These are phyloP conservation scores for Cordyceps farinosa DNA, from an alignment of 2,329 filamentous ascomycete genomes.

Conservation along the genomic window DNA sequence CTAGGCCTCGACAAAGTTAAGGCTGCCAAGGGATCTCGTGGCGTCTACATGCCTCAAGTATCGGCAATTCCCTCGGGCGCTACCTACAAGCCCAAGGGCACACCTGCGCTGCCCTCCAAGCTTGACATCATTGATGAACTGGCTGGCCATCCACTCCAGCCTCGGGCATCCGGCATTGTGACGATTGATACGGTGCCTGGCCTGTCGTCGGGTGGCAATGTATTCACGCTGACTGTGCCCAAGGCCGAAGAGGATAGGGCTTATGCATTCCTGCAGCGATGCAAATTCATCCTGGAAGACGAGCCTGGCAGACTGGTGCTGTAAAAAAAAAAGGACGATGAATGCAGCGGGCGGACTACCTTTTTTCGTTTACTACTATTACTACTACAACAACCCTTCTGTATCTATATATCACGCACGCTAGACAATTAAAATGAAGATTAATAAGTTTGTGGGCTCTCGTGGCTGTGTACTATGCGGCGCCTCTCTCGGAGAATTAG, in stretches of 20 bases:
- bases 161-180: slow-evolving; percentile 26
- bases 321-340: slow-evolving; percentile 29
- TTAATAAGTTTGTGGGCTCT: neutral
- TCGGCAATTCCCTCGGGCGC: slow-evolving; percentile 50
- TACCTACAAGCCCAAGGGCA: slow-evolving; percentile 38
- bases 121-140: slow-evolving; percentile 83
- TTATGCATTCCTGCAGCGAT: slow-evolving; percentile 74
- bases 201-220: slow-evolving; percentile 59
- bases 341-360: slow-evolving; percentile 10
- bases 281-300: slow-evolving; percentile 78
- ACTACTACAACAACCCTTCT: slow-evolving; percentile 3
- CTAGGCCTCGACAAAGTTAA: slow-evolving; percentile 61
- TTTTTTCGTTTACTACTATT: slow-evolving; percentile 30
- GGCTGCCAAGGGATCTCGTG: slow-evolving; percentile 49
- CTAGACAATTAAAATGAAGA: slow-evolving; percentile 8
- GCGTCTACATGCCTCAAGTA: slow-evolving; percentile 71
- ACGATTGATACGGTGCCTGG: slow-evolving; percentile 40
- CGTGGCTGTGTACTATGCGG: no score
- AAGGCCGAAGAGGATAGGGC: slow-evolving; percentile 79
- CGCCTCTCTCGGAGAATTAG: neutral
- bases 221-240: slow-evolving; percentile 78
- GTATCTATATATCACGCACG: slow-evolving; percentile 13
- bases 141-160: slow-evolving; percentile 37
- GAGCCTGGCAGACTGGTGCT: slow-evolving; percentile 73
- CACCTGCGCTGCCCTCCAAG: slow-evolving; percentile 40